Evolutionary conservation across 164 flowering plant genomes (phyloP), one percentile per base, ranked within the genome.

Genomic region (Cinnamomum chago): DNA sequence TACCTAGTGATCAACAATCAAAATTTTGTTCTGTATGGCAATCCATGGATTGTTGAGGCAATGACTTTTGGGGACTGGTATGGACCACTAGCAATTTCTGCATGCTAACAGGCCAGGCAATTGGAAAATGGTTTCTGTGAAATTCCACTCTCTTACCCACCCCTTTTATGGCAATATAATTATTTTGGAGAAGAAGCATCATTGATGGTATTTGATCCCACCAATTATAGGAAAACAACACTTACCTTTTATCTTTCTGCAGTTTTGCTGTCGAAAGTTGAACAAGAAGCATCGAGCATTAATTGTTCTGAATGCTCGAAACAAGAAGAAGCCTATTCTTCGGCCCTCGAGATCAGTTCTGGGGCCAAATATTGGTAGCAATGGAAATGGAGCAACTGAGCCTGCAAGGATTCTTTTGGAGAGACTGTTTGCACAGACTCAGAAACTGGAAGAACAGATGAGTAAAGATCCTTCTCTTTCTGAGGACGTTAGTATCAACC

Each of bases 341-440:
- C 72, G 50, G 77, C 50, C 77, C 64, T 73, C 81, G 58, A 86
- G 78, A 67, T 86, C 93, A 58, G 84, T 81, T 47, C 76, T 85
- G 67, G 79, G 76, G 33, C 76, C 84, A 0, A 77, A 83, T 68
- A 65, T 90, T 58, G 73, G 70, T 27, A 70, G 70, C 52, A 86
- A 64, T 78, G 88, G 78, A 76, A 79, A 84, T 85, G 98, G 87
- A 72, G 81, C 88, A n/a, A 52, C 82, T 30, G 89, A 89, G 70
- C 90, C 95, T 40, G 84, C 95, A 5, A 83, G 88, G 78, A 65
- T 85, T 86, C 90, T 90, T 74, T 86, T 95, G 69, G 97, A 95
- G 87, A 88, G 88, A 72, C 78, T 90, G 82, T 92, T 90, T 85
- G 86, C 84, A 18, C 91, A 90, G 77, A 86, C 97, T 9, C 97